Conservation (phyloP, 257 asterid genomes). For the Ilex asprella region DNA sequence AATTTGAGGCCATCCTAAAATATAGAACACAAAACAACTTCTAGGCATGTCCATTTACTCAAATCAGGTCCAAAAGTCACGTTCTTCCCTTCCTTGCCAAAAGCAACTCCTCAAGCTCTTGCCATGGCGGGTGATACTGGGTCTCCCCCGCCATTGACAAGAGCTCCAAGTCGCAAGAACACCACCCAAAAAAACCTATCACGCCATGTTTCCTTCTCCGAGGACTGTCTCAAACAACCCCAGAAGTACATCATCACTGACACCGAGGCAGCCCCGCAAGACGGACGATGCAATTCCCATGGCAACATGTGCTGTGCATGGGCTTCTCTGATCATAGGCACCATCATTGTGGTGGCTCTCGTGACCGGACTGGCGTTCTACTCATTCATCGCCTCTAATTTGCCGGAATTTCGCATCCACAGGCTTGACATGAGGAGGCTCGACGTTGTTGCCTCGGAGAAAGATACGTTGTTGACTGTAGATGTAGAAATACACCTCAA, state of each 20-base stretch:
- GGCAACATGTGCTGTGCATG: conserved; percentile 31
- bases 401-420: conserved; percentile 33
- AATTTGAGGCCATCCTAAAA: not conserved
- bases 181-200: no score
- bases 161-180: not conserved
- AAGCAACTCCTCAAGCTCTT: not conserved
- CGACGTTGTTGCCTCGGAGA: not conserved
- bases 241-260: not conserved
- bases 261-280: not conserved
- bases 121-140: no score
- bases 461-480: conserved; percentile 13
- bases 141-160: not conserved
- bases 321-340: conserved; percentile 10
- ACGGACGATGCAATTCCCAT: conserved; percentile 8
- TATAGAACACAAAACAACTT: not conserved
- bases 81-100: not conserved
- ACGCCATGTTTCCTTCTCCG: not conserved
- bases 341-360: conserved; percentile 19
- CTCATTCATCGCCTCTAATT: conserved; percentile 31
- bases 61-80: not conserved
- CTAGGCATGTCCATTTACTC: no score
- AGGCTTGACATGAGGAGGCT: conserved; percentile 20
- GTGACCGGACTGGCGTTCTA: conserved; percentile 22
- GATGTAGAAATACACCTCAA: conserved; percentile 21
- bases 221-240: not conserved